Evolutionary conservation across 129 eudicot species (phyloP), one percentile per base, ranked within the genome.

Genomic region (Saussurea involucrata): DNA sequence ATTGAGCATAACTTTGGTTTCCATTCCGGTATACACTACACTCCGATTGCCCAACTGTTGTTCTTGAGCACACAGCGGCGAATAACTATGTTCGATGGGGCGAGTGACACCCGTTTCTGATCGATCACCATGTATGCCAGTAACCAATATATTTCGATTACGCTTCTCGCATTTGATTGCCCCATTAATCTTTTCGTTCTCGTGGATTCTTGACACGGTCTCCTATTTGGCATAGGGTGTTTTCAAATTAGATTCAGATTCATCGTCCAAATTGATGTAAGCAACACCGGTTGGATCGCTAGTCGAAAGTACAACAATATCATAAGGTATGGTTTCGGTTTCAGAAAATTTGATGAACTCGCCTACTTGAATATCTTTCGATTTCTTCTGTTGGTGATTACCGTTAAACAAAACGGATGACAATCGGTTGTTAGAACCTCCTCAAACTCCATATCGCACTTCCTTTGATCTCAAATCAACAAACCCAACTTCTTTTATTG

Each of bases 221-320:
- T 93, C 98, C 71, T 93, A 97, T 75, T 93, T 93, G 18, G 97
- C 97, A 69, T 93, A 93, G 60, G 97, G 83, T 10, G 98, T 93
- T 76, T 93, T 93, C 65, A 93, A 73, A 74, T 93, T 93, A 4
- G 98, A 90, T 37, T 93, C 98, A n/a, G n/a, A n/a, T n/a, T n/a
- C n/a, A n/a, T 97, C 98, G n/a, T 93, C 98, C 80, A 93, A 78
- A 88, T 93, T 93, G 3, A 93, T 87, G 81, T 90, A 93, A 18
- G 98, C 97, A 12, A 93, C 98, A 29, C 98, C 98, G 57, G 98
- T 93, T 10, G 91, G 84, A 68, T 93, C 98, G 79, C 98, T 90
- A 0, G 98, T 93, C 4, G 92, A 90, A 67, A 93, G 90, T 66
- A 90, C 79, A 8, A 93, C 97, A 72, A 93, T 84, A 71, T 93